Percentiles rank a stretch among this genome's conserved stretches.
phyloP scores from a whole-genome alignment of 2,329 filamentous ascomycete genomes.

The Aspergillus sclerotialis region DNA sequence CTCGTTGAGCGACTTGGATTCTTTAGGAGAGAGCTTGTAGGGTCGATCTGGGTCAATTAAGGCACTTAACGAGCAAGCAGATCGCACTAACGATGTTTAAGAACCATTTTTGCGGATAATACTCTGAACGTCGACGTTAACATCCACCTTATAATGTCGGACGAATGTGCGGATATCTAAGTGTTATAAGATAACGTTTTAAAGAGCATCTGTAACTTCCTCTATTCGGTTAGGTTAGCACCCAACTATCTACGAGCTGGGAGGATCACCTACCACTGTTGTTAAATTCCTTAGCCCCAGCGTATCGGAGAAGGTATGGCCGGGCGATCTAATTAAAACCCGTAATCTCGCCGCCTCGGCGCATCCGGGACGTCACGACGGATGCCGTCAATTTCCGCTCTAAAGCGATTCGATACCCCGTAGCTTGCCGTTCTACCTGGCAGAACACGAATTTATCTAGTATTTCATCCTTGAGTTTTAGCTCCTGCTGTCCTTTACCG shows the following conservation, averaged over 20 bases:
- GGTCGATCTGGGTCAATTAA: slow-evolving; percentile 8
- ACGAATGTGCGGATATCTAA: slow-evolving; percentile 9
- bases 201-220: slow-evolving; percentile 14
- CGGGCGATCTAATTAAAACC: slow-evolving; percentile 23
- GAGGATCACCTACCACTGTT: slow-evolving; percentile 29
- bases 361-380: slow-evolving; percentile 18
- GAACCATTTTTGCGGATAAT: slow-evolving; percentile 8
- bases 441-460: slow-evolving; percentile 26
- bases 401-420: slow-evolving; percentile 19
- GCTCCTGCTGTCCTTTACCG: slow-evolving; percentile 22
- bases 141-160: slow-evolving; percentile 8
- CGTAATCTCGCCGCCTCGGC: slow-evolving; percentile 22
- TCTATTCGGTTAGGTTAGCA: slow-evolving; percentile 10
- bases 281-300: slow-evolving; percentile 31
- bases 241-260: slow-evolving; percentile 6
- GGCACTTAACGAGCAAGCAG: slow-evolving; percentile 8
- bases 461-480: slow-evolving; percentile 26
- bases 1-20: slow-evolving; percentile 9
- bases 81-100: slow-evolving; percentile 8
- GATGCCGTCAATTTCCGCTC: slow-evolving; percentile 16
- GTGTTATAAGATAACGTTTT: slow-evolving; percentile 18
- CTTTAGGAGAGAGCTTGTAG: slow-evolving; percentile 8
- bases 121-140: slow-evolving; percentile 9
- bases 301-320: slow-evolving; percentile 29
- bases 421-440: slow-evolving; percentile 13